Evolutionary conservation across 1,139 yeast genomes (phyloP).

Genomic region (Yamadazyma trypodendri): DNA sequence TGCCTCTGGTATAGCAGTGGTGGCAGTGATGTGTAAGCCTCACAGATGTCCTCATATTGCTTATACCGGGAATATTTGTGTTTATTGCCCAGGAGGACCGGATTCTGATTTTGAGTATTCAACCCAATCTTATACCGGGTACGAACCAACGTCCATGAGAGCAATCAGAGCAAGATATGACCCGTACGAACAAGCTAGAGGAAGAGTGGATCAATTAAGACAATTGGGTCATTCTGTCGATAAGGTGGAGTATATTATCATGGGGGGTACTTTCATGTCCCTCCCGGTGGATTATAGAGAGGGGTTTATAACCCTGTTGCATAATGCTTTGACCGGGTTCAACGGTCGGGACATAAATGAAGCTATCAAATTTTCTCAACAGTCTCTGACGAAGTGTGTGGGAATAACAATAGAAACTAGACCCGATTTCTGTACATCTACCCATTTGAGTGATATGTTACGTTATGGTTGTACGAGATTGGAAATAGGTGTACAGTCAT

Average conservation of each 20-base stretch:
- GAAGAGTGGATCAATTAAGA: slow-evolving; percentile 92
- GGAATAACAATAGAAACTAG: slow-evolving; percentile 98
- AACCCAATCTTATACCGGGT: slow-evolving; percentile 97
- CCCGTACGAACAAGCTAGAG: slow-evolving; percentile 98
- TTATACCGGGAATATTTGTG: slow-evolving; percentile 97
- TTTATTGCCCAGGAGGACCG: slow-evolving; percentile 99
- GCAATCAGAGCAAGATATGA: slow-evolving; percentile 97
- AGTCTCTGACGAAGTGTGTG: slow-evolving; percentile 93
- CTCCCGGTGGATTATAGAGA: slow-evolving; percentile 88
- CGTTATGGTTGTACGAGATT: slow-evolving; percentile 94
- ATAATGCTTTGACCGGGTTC: slow-evolving; percentile 93
- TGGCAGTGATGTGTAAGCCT: slow-evolving; percentile 99
- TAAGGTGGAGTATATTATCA: slow-evolving; percentile 93
- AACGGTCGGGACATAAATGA: slow-evolving; percentile 87
- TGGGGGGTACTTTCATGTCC: slow-evolving; percentile 99
- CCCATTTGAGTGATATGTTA: slow-evolving; percentile 93
- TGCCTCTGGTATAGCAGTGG: slow-evolving; percentile 97
- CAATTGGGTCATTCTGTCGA: slow-evolving; percentile 96
- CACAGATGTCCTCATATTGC: slow-evolving; percentile 99
- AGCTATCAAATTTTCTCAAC: slow-evolving; percentile 88
- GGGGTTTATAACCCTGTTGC: slow-evolving; percentile 81
- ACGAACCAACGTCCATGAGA: slow-evolving; percentile 98
- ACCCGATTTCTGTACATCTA: slow-evolving; percentile 97
- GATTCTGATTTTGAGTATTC: slow-evolving; percentile 97
- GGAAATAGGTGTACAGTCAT: slow-evolving; percentile 96